A percentile compares a stretch with the other conserved stretches of the same genome.
Conservation (phyloP, 208 protist genomes). For the Kentomonas sorsogonicus region DNA sequence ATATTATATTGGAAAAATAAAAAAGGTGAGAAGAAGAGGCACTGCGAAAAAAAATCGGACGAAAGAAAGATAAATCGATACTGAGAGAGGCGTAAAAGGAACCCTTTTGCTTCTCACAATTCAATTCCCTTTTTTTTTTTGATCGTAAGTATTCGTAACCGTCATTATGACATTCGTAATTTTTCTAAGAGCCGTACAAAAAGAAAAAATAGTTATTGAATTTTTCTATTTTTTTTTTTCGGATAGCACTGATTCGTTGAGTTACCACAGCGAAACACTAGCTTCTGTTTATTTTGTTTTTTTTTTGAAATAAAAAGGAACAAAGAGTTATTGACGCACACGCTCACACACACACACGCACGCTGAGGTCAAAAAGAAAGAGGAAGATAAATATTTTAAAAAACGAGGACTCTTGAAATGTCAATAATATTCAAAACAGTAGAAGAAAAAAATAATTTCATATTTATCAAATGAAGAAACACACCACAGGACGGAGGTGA, state of each 20-base stretch:
- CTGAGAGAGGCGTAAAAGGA: neutral
- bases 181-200: conserved; percentile 8
- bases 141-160: conserved; percentile 2
- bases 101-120: neutral
- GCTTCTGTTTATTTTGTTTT: conserved; percentile 1
- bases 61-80: conserved; percentile 9
- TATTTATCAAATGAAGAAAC: conserved; percentile 5
- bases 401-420: neutral
- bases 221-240: neutral
- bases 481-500: conserved; percentile 21
- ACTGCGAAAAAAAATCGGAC: conserved; percentile 13
- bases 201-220: conserved; percentile 10
- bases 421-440: conserved; percentile 2
- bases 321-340: conserved; percentile 3
- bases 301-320: conserved; percentile 10
- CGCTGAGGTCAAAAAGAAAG: too few relatives aligned
- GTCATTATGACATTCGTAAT: conserved; percentile 1
- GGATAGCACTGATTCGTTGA: neutral
- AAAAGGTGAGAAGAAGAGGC: too few relatives aligned
- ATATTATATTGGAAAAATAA: conserved; percentile 11
- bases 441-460: conserved; percentile 3
- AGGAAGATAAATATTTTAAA: conserved; percentile 10
- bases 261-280: neutral
- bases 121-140: conserved; percentile 10
- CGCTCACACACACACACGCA: neutral